Evolutionary conservation across 768 basidiomycete species (phyloP), one percentile per base, ranked within the genome.

Genomic region (Agaricus subrufescens): DNA sequence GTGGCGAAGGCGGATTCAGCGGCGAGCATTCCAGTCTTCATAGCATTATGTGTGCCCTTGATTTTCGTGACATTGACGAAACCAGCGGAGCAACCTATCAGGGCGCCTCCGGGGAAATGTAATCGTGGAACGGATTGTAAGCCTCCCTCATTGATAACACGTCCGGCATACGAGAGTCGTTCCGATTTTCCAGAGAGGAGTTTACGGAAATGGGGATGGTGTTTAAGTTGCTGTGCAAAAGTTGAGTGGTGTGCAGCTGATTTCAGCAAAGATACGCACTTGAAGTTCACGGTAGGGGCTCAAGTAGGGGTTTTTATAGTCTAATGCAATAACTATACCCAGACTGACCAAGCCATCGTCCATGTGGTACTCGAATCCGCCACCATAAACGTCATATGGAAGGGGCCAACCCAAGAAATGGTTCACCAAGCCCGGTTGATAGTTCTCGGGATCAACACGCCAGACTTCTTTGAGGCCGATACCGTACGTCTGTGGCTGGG

Each of bases 11-110:
- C 91, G 0, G 90, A 80, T 68, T 99, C 95, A 1, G 93, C 96
- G 29, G 94, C 96, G 19, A 98, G 77, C 89, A 98, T 98, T 29
- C 97, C 97, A 38, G 89, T 92, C 79, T 98, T 95, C 97, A 99
- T 98, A 2, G 96, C 94, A 58, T 95, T 98, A 68, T 98, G 97
- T 0, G 95, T 96, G 12, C 96, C 96, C 67, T 98, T 98, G 72
- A 99, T 98, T 73, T 97, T 98, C 12, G 95, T 89, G 10, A 97
- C 81, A 72, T 98, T 98, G 58, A 99, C 81, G 68, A 98, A 94
- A 11, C 96, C 96, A 1, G 95, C 97, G 0, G 93, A 88, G 72
- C 95, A 98, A 0, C 96, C 97, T 39, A 99, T 84, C 27, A 98
- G 73, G 1, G 94, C 96, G 1, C 96, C 96, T 1, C 97, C 95